Percentiles rank a stretch among this genome's conserved stretches.
These are phyloP conservation scores for Xylaria intraflava DNA, from an alignment of 495 filamentous ascomycete genomes.

Conservation along the genomic window DNA sequence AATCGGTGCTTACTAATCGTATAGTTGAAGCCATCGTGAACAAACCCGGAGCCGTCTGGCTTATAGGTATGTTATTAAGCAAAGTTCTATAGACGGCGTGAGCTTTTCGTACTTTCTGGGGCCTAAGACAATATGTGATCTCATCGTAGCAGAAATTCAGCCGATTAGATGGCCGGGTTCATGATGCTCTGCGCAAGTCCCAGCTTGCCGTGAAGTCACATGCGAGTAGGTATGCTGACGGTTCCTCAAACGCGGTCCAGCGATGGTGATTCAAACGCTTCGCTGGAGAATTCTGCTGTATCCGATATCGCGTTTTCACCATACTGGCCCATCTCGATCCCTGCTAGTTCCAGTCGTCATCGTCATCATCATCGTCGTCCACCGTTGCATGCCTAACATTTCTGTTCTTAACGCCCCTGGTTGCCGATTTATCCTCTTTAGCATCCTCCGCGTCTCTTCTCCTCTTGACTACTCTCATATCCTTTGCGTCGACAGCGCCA, in stretches of 20 bases:
- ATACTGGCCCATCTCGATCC: not conserved
- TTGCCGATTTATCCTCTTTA: constrained; percentile 38
- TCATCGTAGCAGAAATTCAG: not conserved
- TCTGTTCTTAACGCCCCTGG: constrained; percentile 40
- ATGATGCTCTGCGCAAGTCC: not conserved
- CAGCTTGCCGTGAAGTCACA: not conserved
- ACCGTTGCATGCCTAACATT: constrained; percentile 34
- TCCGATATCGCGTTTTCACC: not conserved
- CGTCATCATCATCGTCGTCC: constrained; percentile 62
- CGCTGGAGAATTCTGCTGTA: not conserved
- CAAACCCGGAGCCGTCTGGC: too few relatives aligned
- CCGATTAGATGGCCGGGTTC: not conserved
- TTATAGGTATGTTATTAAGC: too few relatives aligned
- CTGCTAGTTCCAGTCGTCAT: constrained; percentile 73
- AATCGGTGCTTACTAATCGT: too few relatives aligned
- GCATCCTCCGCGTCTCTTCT: constrained; percentile 53
- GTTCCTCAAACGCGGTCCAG: not conserved
- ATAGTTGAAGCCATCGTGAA: too few relatives aligned
- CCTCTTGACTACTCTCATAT: constrained; percentile 67
- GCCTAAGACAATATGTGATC: too few relatives aligned
- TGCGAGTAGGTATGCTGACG: not conserved
- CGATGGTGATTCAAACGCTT: not conserved
- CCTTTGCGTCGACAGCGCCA: constrained; percentile 67
- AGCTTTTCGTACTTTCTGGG: not conserved
- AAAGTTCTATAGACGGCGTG: too few relatives aligned